Evolutionary conservation across 345 rosid species (phyloP), one percentile per base, ranked within the genome.

Genomic region (Brassica rapa): DNA sequence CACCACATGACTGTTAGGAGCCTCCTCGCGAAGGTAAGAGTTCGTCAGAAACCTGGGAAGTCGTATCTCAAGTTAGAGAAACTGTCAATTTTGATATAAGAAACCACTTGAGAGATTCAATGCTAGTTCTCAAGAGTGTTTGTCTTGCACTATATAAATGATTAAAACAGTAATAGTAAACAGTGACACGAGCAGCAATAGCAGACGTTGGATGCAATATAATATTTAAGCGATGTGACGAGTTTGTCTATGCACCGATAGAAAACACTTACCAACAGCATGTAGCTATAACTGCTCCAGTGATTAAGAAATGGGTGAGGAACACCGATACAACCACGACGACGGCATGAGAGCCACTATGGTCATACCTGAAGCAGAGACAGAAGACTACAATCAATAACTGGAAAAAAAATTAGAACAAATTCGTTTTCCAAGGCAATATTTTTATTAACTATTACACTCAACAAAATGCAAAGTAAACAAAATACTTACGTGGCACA

Each of bases 1-100:
- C 37, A 96, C 97, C 57, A 92, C 99, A 80, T 96, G 97, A 88
- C 96, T 93, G 64, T 92, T 96, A 72, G 96, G 98, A 79, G 90
- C 86, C 88, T 96, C 99, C 81, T 96, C 99, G 59, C 97, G 90
- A 78, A 96, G 97, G 83, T 93, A 93, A 72, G 96, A 62, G 84
- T 96, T 96, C 6, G 99, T 93, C 85, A 93, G 67, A 84, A 90
- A 88, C 98, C 99, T 96, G 88, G 74, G 76, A 49, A 70, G 63
- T 73, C 43, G 69, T 51, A 68, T 73, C 78, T 24, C 67, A 10
- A 16, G 70, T 79, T 64, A 79, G 70, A 68, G 21, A 53, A 29
- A 43, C 72, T 8, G 35, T 16, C 53, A 66, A 66, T 56, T 72
- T 33, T 63, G 14, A 43, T 30, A 65, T n/a, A 43, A n/a, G 29